These are phyloP conservation scores for Penicillium antarcticum DNA, from an alignment of 495 filamentous ascomycete genomes.

Conservation along the genomic window DNA sequence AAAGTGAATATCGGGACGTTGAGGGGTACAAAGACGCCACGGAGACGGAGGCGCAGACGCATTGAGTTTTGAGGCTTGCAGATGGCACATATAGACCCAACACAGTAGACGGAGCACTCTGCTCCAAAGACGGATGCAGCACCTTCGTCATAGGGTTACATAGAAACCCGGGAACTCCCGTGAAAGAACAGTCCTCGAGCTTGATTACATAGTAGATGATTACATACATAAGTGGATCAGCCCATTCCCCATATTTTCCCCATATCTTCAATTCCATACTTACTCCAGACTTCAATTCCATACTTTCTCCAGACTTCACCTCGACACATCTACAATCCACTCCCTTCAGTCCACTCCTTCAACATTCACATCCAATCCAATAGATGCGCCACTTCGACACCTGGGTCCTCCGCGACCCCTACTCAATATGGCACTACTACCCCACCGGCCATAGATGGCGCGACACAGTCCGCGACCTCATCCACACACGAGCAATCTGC, in stretches of 20 bases:
- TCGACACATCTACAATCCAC: background rate
- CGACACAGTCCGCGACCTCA: constrained; percentile 38
- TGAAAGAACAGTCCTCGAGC: no score
- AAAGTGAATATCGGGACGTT: constrained; percentile 2
- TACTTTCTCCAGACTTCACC: background rate
- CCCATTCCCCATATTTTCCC: constrained; percentile 8
- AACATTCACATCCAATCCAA: background rate
- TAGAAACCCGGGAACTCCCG: constrained; percentile 20
- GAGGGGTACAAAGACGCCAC: constrained; percentile 7
- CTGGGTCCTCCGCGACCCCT: constrained; percentile 45
- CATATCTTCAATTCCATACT: background rate
- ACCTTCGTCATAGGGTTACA: constrained; percentile 35
- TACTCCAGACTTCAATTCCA: no score
- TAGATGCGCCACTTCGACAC: constrained; percentile 47
- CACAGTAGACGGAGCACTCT: constrained; percentile 11
- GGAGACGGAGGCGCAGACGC: constrained; percentile 1
- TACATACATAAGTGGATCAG: background rate
- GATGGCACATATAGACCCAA: background rate
- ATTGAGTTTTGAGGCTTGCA: constrained; percentile 14
- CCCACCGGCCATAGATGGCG: constrained; percentile 39
- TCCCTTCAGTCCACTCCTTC: background rate
- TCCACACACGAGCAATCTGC: constrained; percentile 41
- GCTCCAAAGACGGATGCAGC: constrained; percentile 10
- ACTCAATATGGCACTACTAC: constrained; percentile 46
- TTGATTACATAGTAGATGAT: no score